A percentile compares a stretch with the other conserved stretches of the same genome.
These are phyloP conservation scores for Stropharia rugosoannulata DNA, from an alignment of 768 basidiomycete species.

Conservation along the genomic window DNA sequence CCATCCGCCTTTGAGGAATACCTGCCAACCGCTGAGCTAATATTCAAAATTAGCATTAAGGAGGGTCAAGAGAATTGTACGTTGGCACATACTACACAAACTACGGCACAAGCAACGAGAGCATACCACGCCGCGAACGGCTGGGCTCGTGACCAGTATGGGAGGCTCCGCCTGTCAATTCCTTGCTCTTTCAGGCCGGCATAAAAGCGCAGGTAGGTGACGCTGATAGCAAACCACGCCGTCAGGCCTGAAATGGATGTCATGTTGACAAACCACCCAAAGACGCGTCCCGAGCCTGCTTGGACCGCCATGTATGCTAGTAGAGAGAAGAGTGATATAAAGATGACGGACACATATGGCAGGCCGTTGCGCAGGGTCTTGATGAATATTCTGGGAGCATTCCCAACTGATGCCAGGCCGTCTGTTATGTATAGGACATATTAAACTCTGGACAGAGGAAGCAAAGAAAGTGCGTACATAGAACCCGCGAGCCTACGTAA, in stretches of 20 bases:
- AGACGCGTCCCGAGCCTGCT: constrained; percentile 67
- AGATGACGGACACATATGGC: constrained; percentile 71
- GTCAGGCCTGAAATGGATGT: constrained; percentile 67
- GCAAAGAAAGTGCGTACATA: constrained; percentile 52
- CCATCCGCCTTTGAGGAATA: constrained; percentile 44
- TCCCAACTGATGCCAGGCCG: constrained; percentile 75
- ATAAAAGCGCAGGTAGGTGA: constrained; percentile 84
- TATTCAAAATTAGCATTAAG: neutral
- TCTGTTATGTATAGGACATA: constrained; percentile 38
- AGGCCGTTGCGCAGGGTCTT: constrained; percentile 71
- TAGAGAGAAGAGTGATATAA: constrained; percentile 62
- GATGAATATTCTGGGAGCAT: constrained; percentile 81
- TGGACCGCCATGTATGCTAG: constrained; percentile 84
- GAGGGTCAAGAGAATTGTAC: neutral
- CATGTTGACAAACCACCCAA: constrained; percentile 80
- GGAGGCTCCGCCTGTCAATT: constrained; percentile 66
- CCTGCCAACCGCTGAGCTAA: constrained; percentile 45
- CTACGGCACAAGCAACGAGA: constrained; percentile 38
- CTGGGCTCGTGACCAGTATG: constrained; percentile 66
- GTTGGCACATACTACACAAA: constrained; percentile 62
- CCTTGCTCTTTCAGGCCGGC: constrained; percentile 81
- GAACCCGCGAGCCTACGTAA: constrained; percentile 84
- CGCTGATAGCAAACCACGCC: constrained; percentile 78
- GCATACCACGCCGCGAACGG: constrained; percentile 73
- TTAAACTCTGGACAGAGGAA: neutral